Evolutionary conservation across 805 yeast genomes (phyloP).

Genomic region (Candida incommunis): DNA sequence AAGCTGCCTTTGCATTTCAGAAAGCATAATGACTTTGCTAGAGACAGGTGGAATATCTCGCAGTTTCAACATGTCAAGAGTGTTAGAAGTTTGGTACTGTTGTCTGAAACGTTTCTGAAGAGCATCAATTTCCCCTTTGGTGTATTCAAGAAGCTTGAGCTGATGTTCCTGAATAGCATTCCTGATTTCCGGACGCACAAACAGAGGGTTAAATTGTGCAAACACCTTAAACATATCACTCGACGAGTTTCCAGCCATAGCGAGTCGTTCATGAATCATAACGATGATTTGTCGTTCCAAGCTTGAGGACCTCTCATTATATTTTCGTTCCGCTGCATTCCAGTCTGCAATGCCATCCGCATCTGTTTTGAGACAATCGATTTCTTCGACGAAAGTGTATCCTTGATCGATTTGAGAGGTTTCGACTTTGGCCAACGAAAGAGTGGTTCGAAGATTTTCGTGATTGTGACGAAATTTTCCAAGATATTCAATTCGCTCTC

Average conservation of each 20-base stretch:
- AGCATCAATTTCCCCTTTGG: slow-evolving; percentile 31
- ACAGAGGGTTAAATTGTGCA: slow-evolving; percentile 32
- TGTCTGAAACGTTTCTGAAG: slow-evolving; percentile 28
- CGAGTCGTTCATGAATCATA: slow-evolving; percentile 26
- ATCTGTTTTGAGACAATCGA: slow-evolving; percentile 26
- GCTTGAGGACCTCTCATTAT: slow-evolving; percentile 28
- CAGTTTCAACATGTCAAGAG: slow-evolving; percentile 23
- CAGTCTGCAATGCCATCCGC: slow-evolving; percentile 27
- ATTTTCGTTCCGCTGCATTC: slow-evolving; percentile 27
- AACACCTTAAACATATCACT: slow-evolving; percentile 38
- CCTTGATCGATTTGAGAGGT: slow-evolving; percentile 16
- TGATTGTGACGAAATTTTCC: slow-evolving; percentile 38
- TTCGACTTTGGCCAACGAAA: slow-evolving; percentile 9
- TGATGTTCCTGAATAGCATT: slow-evolving; percentile 50
- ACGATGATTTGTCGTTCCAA: slow-evolving; percentile 34
- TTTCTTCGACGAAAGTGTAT: slow-evolving; percentile 25
- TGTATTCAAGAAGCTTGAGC: slow-evolving; percentile 31
- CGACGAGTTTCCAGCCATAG: slow-evolving; percentile 26
- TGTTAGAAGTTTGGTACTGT: slow-evolving; percentile 20
- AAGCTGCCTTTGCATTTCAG: slow-evolving; percentile 34
- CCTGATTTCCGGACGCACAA: slow-evolving; percentile 39
- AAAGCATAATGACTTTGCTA: slow-evolving; percentile 36
- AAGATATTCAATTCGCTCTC: slow-evolving; percentile 31
- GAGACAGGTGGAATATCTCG: slow-evolving; percentile 36
- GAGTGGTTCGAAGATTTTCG: slow-evolving; percentile 29